These are phyloP conservation scores for Melaleuca quinquenervia DNA, from an alignment of 345 rosid genomes.

Conservation along the genomic window DNA sequence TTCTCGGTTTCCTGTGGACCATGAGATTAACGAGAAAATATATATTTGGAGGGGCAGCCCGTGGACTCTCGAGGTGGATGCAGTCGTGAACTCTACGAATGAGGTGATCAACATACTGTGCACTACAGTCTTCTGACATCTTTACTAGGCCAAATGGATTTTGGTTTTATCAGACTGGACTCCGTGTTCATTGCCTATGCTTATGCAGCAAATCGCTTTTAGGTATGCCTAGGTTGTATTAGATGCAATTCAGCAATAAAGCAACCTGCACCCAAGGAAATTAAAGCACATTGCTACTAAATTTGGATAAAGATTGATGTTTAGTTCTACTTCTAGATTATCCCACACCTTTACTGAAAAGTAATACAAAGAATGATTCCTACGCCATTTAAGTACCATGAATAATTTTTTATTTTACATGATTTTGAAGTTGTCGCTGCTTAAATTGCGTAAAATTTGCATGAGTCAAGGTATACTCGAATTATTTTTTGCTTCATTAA, in stretches of 20 bases:
- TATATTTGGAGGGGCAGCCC: constrained; percentile 95
- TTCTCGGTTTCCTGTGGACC: constrained; percentile 84
- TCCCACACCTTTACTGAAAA: neutral
- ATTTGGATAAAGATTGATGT: neutral
- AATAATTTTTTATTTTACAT: neutral
- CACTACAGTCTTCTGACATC: neutral
- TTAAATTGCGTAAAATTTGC: neutral
- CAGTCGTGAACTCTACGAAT: constrained; percentile 93
- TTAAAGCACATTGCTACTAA: neutral
- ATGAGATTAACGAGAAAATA: constrained; percentile 70
- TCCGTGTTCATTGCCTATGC: neutral
- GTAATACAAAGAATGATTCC: neutral
- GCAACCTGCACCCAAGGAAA: neutral
- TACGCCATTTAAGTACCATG: neutral
- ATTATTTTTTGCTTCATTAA: neutral
- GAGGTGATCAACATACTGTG: constrained; percentile 37
- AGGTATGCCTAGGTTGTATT: neutral
- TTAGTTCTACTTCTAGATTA: neutral
- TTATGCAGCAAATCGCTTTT: neutral
- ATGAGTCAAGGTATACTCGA: neutral
- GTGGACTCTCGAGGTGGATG: constrained; percentile 97
- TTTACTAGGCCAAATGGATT: neutral
- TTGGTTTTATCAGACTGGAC: neutral
- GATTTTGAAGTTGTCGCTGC: neutral
- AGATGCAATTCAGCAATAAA: neutral